Evolutionary conservation across 495 filamentous ascomycete genomes (phyloP), one percentile per base, ranked within the genome.

Genomic region (Recurvomyces mirabilis): DNA sequence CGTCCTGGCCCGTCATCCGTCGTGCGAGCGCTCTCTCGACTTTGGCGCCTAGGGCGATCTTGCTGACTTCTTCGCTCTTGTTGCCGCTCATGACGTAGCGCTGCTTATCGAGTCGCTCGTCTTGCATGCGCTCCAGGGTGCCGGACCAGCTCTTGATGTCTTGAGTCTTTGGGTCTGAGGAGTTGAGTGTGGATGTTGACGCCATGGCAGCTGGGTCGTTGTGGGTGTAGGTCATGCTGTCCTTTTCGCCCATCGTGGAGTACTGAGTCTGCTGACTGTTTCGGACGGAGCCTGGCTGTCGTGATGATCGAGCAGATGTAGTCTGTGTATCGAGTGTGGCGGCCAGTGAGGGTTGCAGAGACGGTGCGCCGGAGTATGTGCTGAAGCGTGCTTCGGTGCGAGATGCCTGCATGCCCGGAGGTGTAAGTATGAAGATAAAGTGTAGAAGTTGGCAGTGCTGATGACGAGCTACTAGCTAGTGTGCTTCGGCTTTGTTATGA

Each of bases 41-140:
- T 66, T 95, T 96, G 29, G 91, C 89, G 33, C 87, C 82, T 31
- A 96, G 72, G 22, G 89, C 89, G 44, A 96, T 68, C 65, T 94
- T 93, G 64, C 79, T 84, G 57, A 94, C 63, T 60, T 84, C 82
- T 49, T 84, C 84, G 38, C 69, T 78, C 72, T 96, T 94, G 64
- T 93, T 78, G 28, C 75, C 69, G 46, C 70, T 83, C 18, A 87
- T 78, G 35, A 80, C 73, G 58, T 93, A 94, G 47, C 91, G 82
- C 67, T 98, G 91, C 47, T 78, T 71, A 48, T 73, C 66, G 23
- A 95, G 75, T 21, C 80, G 83, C 61, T 85, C 86, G 71, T 94
- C 89, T 60, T 95, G 87, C 53, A 98, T 77, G 48, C 91, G 86
- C 46, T 87, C 79, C 37, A 96, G 72, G 30, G 84, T 81, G 44